phyloP scores from a whole-genome alignment of 1,284 basidiomycete species.

The Rhodotorula sp. region DNA sequence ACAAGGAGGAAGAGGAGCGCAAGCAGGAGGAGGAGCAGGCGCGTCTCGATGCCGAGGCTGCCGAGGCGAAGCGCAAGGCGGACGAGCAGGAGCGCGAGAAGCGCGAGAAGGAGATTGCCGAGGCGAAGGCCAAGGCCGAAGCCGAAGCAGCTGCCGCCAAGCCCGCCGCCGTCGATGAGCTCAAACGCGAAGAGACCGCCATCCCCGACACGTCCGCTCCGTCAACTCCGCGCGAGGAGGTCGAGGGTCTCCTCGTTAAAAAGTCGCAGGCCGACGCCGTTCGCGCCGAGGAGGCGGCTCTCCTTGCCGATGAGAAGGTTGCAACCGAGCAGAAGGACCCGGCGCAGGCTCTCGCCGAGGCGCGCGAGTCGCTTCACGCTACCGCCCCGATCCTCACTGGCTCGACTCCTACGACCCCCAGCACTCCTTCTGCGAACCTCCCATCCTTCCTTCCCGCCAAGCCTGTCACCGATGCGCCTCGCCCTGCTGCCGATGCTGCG shows the following conservation, averaged over 20 bases:
- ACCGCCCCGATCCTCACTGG: background rate
- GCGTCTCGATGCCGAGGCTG: slow-evolving; percentile 35
- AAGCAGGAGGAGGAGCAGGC: slow-evolving; percentile 16
- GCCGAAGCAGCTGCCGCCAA: slow-evolving; percentile 44
- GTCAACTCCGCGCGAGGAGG: slow-evolving; percentile 32
- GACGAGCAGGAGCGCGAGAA: slow-evolving; percentile 25
- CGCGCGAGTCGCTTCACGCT: slow-evolving; percentile 49
- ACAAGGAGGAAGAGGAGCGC: slow-evolving; percentile 42
- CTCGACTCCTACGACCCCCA: slow-evolving; percentile 20
- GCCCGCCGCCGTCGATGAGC: slow-evolving; percentile 41
- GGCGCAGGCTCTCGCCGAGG: slow-evolving; percentile 48
- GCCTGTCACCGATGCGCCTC: slow-evolving; percentile 38
- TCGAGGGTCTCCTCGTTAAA: slow-evolving; percentile 37
- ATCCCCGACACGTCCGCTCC: slow-evolving; percentile 49
- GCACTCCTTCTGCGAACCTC: slow-evolving; percentile 23
- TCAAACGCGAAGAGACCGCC: slow-evolving; percentile 44
- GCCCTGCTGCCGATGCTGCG: slow-evolving; percentile 54
- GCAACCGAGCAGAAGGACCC: slow-evolving; percentile 39
- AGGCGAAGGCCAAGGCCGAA: slow-evolving; percentile 51
- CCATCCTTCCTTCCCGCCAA: slow-evolving; percentile 45
- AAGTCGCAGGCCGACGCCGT: slow-evolving; percentile 43
- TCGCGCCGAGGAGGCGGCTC: slow-evolving; percentile 42
- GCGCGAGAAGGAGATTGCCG: slow-evolving; percentile 8
- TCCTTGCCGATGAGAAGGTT: slow-evolving; percentile 34
- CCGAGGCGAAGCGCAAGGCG: slow-evolving; percentile 15